phyloP scores from a whole-genome alignment of 2,329 filamentous ascomycete genomes.

The Acrocalymma vagum region DNA sequence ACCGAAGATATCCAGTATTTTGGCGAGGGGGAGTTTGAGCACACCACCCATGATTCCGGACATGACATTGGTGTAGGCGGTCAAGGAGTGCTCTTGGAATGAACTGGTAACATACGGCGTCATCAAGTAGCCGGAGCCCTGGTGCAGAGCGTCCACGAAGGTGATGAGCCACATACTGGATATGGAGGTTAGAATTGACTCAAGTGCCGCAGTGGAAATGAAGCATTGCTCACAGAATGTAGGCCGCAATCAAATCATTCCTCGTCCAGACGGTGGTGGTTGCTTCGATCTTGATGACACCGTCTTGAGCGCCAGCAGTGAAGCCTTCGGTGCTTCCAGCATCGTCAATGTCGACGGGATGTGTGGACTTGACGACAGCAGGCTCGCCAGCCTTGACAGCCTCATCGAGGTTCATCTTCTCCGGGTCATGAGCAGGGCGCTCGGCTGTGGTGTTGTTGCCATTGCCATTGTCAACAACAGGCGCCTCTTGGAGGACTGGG shows the following conservation, averaged over 20 bases:
- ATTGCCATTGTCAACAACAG: background rate
- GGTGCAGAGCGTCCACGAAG: constrained; percentile 54
- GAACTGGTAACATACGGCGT: constrained; percentile 41
- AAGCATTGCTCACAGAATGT: constrained; percentile 23
- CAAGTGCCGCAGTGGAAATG: background rate
- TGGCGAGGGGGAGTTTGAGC: constrained; percentile 45
- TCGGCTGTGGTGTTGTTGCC: no score
- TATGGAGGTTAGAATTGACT: background rate
- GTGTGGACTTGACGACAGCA: constrained; percentile 12
- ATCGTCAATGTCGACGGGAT: constrained; percentile 13
- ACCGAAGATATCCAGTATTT: constrained; percentile 48
- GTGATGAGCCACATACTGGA: constrained; percentile 25
- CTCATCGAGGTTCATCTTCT: constrained; percentile 14
- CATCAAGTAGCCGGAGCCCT: constrained; percentile 47
- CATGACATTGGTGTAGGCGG: constrained; percentile 41
- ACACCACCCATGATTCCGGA: constrained; percentile 44
- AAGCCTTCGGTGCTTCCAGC: constrained; percentile 6
- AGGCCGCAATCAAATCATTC: constrained; percentile 49
- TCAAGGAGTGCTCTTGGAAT: constrained; percentile 40
- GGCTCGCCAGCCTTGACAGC: constrained; percentile 15
- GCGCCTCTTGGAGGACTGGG: constrained; percentile 1
- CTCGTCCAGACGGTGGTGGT: constrained; percentile 52
- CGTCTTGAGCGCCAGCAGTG: constrained; percentile 32
- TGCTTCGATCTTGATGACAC: constrained; percentile 53
- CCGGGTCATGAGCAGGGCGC: constrained; percentile 4